These are phyloP conservation scores for Cryptosporidium sp. DNA, from an alignment of 169 alveolate species.

Conservation along the genomic window DNA sequence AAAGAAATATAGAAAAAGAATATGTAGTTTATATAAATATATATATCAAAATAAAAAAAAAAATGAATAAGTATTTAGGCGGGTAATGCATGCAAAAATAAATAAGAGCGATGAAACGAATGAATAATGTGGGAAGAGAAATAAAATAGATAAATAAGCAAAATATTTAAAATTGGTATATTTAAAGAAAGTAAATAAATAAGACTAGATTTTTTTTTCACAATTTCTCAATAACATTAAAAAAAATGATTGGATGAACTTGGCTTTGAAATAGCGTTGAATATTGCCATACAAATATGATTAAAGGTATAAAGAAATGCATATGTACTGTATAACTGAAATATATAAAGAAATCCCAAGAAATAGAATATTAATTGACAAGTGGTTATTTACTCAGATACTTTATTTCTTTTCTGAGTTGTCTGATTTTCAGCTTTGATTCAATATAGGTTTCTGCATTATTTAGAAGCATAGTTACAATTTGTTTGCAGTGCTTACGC, in stretches of 20 bases:
- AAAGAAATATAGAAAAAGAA: no score
- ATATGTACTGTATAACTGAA: no score
- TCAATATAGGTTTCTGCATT: not conserved
- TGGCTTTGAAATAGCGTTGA: not conserved
- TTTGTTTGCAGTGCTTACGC: not conserved
- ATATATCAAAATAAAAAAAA: no score
- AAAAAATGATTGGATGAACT: no score
- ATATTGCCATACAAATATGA: no score
- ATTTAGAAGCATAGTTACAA: not conserved
- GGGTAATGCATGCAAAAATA: not conserved
- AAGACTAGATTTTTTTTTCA: not conserved
- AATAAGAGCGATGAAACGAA: not conserved
- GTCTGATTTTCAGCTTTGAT: not conserved
- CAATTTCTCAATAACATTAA: no score
- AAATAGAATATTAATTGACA: not conserved
- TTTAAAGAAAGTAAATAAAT: no score
- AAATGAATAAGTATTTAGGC: not conserved
- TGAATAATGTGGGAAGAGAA: no score
- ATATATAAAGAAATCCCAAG: no score
- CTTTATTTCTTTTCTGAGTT: not conserved
- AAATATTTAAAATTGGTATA: not conserved
- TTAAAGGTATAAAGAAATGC: no score
- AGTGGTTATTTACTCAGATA: not conserved
- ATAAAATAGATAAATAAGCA: no score
- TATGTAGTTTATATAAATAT: no score